Base-by-base conservation (phyloP, 139 green algal genomes). In the Closterium sp. region DNA sequence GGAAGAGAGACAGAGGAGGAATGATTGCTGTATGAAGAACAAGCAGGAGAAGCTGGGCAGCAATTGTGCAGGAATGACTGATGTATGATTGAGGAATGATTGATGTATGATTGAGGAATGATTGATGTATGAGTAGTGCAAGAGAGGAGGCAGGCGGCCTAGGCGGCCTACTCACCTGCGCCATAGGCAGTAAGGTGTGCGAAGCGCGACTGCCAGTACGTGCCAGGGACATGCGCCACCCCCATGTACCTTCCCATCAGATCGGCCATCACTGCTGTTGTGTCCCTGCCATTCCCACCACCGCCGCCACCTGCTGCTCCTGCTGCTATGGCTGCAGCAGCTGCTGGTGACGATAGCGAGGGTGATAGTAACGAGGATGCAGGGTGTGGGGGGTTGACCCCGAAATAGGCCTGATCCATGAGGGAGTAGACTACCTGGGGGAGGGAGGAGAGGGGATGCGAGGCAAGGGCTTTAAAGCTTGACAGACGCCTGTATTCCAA, bases 181-280 rank as follows among this genome's bases (percentile, higher is more conserved):
- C 95, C 97, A 85, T 98, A 98, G 34, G 96, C 96, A 2, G 97
- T 95, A 31, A 97, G 66, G 94, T 98, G 97, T 10, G 90, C 91
- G 69, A 98, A 96, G 2, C 97, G 92, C 0, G 93, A 83, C 92
- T 96, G 88, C 55, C 93, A 95, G 36, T 87, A 85, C 19, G 95
- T 95, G 64, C 91, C 94, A 7, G 88, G 84, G 23, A 91, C 87
- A 25, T 88, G 90, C 4, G 84, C 81, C 30, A 95, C 85, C 83
- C 86, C 89, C 28, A 87, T 88, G 64, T 95, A 90, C 87, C 93
- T 84, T 7, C 33, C 28, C 43, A 93, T 38, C 86, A 95, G 33
- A 34, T 88, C 84, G 36, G 69, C 83, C 38, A 93, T 19, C 0
- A 91, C 91, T 21, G 86, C 85, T 30, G 55, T 90, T 31, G 90